Evolutionary conservation across 2,329 filamentous ascomycete species (phyloP).

Genomic region (Colletotrichum karsti): DNA sequence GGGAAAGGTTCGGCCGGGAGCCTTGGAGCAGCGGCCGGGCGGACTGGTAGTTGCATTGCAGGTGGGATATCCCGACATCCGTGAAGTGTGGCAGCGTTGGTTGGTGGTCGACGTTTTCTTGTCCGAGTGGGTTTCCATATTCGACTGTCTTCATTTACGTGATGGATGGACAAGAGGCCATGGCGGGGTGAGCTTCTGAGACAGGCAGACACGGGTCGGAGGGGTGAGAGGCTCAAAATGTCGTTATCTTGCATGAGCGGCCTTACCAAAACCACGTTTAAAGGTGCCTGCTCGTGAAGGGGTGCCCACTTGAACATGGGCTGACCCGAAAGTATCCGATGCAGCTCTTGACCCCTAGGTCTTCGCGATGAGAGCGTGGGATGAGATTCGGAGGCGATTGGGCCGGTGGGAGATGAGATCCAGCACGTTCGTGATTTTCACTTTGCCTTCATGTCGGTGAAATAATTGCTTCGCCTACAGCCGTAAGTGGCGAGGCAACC

Average conservation of each 20-base stretch:
- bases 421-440: not conserved
- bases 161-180: not conserved
- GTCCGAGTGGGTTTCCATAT: not conserved
- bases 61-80: conserved; percentile 3
- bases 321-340: conserved; percentile 23
- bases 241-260: conserved; percentile 24
- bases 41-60: not conserved
- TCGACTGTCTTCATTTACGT: not conserved
- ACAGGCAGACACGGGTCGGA: not conserved
- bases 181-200: not conserved
- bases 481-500: not conserved
- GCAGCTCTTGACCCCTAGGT: not conserved
- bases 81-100: not conserved
- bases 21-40: not conserved
- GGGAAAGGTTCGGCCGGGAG: not conserved
- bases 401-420: conserved; percentile 5
- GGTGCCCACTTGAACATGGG: conserved; percentile 4
- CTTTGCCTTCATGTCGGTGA: not conserved
- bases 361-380: not conserved
- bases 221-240: conserved; percentile 10
- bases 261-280: not conserved
- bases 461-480: not conserved
- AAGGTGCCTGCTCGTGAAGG: conserved; percentile 9
- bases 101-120: not conserved
- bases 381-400: conserved; percentile 4